Base-by-base conservation (phyloP, 371 early-diverging fungal species). In the Mortierella sp. region DNA sequence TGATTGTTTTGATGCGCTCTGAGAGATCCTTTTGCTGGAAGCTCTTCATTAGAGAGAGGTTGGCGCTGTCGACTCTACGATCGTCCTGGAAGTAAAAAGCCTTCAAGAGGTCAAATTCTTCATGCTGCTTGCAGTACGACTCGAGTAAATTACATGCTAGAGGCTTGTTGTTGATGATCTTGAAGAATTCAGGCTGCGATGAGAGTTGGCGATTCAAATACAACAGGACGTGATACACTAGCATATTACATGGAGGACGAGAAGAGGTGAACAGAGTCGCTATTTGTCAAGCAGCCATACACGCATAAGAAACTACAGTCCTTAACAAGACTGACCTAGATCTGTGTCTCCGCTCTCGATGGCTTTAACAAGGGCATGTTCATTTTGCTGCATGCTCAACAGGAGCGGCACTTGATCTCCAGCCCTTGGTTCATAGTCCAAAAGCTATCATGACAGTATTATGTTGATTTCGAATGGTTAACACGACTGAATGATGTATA, bases 21-120 rank as follows among this genome's bases (percentile, higher is more conserved):
- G 70, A 53, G 27, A 84, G 63, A 57, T 89, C 87, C 83, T 72
- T 75, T 49, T 81, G 70, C 37, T 83, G 83, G 72, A 87, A 91
- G 8, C 86, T 89, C 76, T 90, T 87, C 8, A 83, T 60, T 27
- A 89, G 56, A 4, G 80, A 70, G 30, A 92, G 72, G 48, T 90
- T 89, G 14, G 95, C 97, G 17, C 84, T 87, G 23, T 95, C 93
- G 1, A 86, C 80, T 28, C 84, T 67, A 15, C 94, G 85, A 72
- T 99, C 99, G 64, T 96, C 96, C 80, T 97, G 97, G 75, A 93
- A 97, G 72, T 97, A 98, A 63, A 95, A 98, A 69, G 96, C 93
- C 54, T 91, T 90, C 50, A 99, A 82, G 0, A 97, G 76, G 17
- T 91, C 88, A 24, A 84, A 79, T 50, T 93, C 92, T 71, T n/a